Conservation (phyloP, 371 early-diverging fungal species). For the Chytridiales sp. region DNA sequence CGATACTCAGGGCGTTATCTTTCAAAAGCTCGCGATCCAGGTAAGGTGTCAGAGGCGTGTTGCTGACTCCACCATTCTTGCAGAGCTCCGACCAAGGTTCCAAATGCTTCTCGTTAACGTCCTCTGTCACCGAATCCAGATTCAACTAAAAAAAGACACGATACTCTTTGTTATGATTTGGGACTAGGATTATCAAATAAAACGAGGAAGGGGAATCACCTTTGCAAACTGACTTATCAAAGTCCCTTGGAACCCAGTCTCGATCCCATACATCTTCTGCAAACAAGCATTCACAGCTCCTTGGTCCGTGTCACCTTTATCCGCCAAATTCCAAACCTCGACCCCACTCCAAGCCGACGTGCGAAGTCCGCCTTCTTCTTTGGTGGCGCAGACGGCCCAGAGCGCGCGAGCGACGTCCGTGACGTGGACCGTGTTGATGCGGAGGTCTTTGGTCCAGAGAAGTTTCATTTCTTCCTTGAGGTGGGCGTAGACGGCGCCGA, state of each 20-base stretch:
- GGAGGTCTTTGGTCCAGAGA: slow-evolving; percentile 86
- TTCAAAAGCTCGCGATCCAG: slow-evolving; percentile 85
- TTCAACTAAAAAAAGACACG: slow-evolving; percentile 58
- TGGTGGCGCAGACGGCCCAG: slow-evolving; percentile 58
- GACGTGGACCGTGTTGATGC: slow-evolving; percentile 92
- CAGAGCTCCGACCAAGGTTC: slow-evolving; percentile 59
- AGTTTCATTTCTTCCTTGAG: slow-evolving; percentile 83
- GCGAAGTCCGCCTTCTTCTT: slow-evolving; percentile 45
- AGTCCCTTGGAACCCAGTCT: slow-evolving; percentile 81
- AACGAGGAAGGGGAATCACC: slow-evolving; percentile 44
- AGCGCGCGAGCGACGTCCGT: slow-evolving; percentile 78
- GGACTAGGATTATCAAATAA: not conserved
- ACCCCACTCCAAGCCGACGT: slow-evolving; percentile 50
- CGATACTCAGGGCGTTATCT: slow-evolving; percentile 73
- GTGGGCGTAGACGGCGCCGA: slow-evolving; percentile 84
- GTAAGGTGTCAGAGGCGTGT: slow-evolving; percentile 91
- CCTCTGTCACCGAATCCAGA: slow-evolving; percentile 79
- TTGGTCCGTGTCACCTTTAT: slow-evolving; percentile 81
- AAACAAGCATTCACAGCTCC: slow-evolving; percentile 71
- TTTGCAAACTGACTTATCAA: slow-evolving; percentile 78
- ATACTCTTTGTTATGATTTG: not conserved
- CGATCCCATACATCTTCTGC: slow-evolving; percentile 72
- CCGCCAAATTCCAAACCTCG: slow-evolving; percentile 75
- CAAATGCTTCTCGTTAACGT: slow-evolving; percentile 87
- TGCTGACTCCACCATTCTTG: slow-evolving; percentile 61